phyloP scores from a whole-genome alignment of 1,284 basidiomycete genomes.

The Microbotryum intermedium region DNA sequence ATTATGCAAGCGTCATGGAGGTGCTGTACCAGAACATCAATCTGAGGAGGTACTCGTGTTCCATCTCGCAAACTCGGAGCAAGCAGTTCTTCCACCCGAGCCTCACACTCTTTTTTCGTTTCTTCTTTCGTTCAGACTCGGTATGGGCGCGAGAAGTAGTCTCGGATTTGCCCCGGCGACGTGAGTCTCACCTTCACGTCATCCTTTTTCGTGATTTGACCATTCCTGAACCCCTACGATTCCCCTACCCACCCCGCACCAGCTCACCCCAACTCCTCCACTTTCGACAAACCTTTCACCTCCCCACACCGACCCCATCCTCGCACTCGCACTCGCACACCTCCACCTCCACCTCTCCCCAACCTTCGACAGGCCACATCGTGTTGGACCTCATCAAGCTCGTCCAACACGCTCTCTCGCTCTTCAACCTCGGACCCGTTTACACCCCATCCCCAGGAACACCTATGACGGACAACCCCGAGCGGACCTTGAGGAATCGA shows the following conservation, averaged over 20 bases:
- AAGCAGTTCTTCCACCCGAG: background rate
- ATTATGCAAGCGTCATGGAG: background rate
- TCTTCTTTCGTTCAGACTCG: background rate
- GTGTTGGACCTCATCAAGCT: slow-evolving; percentile 2
- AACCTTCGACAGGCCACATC: background rate
- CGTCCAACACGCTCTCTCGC: slow-evolving; percentile 8
- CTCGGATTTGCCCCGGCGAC: slow-evolving; percentile 3
- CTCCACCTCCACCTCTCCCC: background rate
- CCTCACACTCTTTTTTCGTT: background rate
- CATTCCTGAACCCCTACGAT: too few species aligned
- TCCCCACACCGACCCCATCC: background rate
- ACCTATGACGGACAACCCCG: background rate
- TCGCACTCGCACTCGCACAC: background rate
- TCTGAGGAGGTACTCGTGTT: slow-evolving; percentile 2
- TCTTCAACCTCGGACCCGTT: slow-evolving; percentile 8
- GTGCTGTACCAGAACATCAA: slow-evolving; percentile 9
- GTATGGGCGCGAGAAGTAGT: slow-evolving; percentile 3
- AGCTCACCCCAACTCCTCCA: slow-evolving; percentile 9
- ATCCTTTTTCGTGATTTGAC: too few species aligned
- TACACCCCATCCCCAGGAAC: background rate
- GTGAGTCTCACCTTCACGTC: background rate
- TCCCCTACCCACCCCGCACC: background rate
- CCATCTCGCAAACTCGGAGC: background rate
- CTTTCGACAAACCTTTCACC: slow-evolving; percentile 5
- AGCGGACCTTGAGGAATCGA: background rate